Percentiles rank a stretch among this genome's conserved stretches.
phyloP scores from a whole-genome alignment of 2,329 filamentous ascomycete species.

The Monosporascus sp. region DNA sequence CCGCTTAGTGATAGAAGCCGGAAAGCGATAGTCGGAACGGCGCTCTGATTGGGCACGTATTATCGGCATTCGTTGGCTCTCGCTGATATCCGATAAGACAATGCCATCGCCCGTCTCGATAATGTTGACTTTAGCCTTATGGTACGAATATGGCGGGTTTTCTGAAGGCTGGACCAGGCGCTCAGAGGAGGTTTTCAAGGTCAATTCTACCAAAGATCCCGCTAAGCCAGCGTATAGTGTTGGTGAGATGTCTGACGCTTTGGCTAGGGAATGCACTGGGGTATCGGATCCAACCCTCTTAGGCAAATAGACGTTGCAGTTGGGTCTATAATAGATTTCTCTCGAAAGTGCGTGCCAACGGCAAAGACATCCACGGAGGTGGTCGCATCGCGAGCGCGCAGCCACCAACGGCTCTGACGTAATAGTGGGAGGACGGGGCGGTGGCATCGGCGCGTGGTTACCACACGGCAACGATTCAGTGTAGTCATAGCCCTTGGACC shows the following conservation, averaged over 20 bases:
- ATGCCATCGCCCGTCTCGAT: slow-evolving; percentile 27
- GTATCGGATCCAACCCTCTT: slow-evolving; percentile 9
- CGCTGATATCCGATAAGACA: slow-evolving; percentile 17
- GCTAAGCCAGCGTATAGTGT: slow-evolving; percentile 46
- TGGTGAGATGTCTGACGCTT: slow-evolving; percentile 39
- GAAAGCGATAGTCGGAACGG: neutral
- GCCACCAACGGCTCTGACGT: slow-evolving; percentile 10
- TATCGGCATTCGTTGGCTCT: slow-evolving; percentile 19
- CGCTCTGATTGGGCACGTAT: slow-evolving; percentile 16
- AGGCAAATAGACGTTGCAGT: slow-evolving; percentile 42
- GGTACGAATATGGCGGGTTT: slow-evolving; percentile 6
- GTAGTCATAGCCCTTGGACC: slow-evolving; percentile 42
- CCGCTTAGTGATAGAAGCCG: slow-evolving; percentile 5
- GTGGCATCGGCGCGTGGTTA: slow-evolving; percentile 28
- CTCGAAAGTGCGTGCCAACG: slow-evolving; percentile 43
- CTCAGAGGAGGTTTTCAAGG: slow-evolving; percentile 17
- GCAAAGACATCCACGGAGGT: slow-evolving; percentile 29
- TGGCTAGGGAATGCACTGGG: slow-evolving; percentile 42
- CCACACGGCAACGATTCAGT: slow-evolving; percentile 43
- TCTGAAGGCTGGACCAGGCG: neutral
- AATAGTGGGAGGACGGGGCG: slow-evolving; percentile 21
- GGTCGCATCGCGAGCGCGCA: slow-evolving; percentile 28
- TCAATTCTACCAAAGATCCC: slow-evolving; percentile 41
- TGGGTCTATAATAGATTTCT: slow-evolving; percentile 41
- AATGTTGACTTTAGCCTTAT: slow-evolving; percentile 13